Evolutionary conservation across 352 stramenopile species (phyloP), one percentile per base, ranked within the genome.

Genomic region (Phytophthora pseudosyringae): DNA sequence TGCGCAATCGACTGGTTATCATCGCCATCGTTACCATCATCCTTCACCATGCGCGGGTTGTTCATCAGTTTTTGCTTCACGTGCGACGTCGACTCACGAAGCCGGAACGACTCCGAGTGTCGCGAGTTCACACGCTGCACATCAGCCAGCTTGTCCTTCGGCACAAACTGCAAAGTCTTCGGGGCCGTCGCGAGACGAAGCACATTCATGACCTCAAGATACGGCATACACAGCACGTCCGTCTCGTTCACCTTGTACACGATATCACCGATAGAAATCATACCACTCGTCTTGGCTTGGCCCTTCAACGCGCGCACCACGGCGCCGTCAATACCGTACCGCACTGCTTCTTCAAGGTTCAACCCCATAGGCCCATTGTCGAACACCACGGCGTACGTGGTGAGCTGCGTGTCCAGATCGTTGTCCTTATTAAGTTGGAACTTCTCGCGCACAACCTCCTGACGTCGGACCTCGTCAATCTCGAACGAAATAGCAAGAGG

Each of bases 171-270:
- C 44, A 95, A 60, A 11, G 84, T 95, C 57, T 90, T 93, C 9
- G 87, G 87, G 15, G 77, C 71, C 10, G 82, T 68, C 33, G 81
- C 88, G 31, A 82, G 80, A 5, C 85, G 84, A 44, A 93, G 73
- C 39, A 93, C 76, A 15, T 82, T 82, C 85, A 95, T 95, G n/a
- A 95, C 83, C 47, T 95, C 80, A 13, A 72, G 59, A 70, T 95
- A 95, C 41, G 84, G 84, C 80, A 94, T 94, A 60, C 81, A 92
- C 11, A 95, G 65, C 62, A 94, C 85, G 47, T 94, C 83, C 25
- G 75, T 77, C 47, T 93, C 87, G 64, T 92, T 93, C 41, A 94
- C 87, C 64, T 95, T 94, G 73, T 90, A 95, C 46, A 94, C 85
- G 55, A 93, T 95, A 69, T 95, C 85, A 40, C 85, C 85, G 11